Conservation (phyloP, 305 asterid species). For the Solanum aculeatissimum region DNA sequence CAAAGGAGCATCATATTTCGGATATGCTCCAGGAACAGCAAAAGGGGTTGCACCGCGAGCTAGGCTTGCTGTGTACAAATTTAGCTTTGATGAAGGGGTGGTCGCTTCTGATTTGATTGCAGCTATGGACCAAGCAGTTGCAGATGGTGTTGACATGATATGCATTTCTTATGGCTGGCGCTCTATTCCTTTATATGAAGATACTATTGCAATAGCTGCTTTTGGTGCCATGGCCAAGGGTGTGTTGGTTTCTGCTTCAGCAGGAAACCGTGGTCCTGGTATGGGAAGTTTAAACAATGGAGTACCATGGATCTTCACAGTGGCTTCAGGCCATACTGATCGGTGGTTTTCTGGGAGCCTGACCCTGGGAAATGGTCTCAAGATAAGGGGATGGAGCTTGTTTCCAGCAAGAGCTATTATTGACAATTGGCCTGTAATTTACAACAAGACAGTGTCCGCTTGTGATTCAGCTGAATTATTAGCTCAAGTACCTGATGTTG, state of each 20-base stretch:
- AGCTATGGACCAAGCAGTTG: slow-evolving; percentile 45
- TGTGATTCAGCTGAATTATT: slow-evolving; percentile 26
- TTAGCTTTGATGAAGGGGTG: slow-evolving; percentile 27
- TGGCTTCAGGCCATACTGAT: slow-evolving; percentile 40
- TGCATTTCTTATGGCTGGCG: slow-evolving; percentile 30
- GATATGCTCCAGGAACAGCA: slow-evolving; percentile 39
- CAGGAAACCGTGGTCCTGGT: slow-evolving; percentile 36
- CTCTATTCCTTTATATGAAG: slow-evolving; percentile 13
- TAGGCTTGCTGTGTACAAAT: slow-evolving; percentile 34
- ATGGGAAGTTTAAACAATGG: slow-evolving; percentile 36
- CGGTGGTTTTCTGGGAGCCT: slow-evolving; percentile 38
- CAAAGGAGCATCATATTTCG: slow-evolving; percentile 28
- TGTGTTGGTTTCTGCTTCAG: slow-evolving; percentile 39
- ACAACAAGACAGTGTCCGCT: slow-evolving; percentile 27
- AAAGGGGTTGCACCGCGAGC: slow-evolving; percentile 55
- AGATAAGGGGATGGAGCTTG: slow-evolving; percentile 40
- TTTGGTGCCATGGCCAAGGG: slow-evolving; percentile 50
- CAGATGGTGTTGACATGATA: slow-evolving; percentile 43
- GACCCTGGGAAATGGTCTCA: slow-evolving; percentile 25
- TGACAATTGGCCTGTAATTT: slow-evolving; percentile 11
- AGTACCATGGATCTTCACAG: slow-evolving; percentile 47
- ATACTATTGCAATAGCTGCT: slow-evolving; percentile 42
- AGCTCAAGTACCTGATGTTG: slow-evolving; percentile 14
- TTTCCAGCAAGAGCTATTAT: slow-evolving; percentile 37
- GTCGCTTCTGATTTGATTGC: slow-evolving; percentile 35